Percentiles rank a stretch among this genome's conserved stretches.
These are phyloP conservation scores for Cornus controversa DNA, from an alignment of 148 eudicot genomes.

Conservation along the genomic window DNA sequence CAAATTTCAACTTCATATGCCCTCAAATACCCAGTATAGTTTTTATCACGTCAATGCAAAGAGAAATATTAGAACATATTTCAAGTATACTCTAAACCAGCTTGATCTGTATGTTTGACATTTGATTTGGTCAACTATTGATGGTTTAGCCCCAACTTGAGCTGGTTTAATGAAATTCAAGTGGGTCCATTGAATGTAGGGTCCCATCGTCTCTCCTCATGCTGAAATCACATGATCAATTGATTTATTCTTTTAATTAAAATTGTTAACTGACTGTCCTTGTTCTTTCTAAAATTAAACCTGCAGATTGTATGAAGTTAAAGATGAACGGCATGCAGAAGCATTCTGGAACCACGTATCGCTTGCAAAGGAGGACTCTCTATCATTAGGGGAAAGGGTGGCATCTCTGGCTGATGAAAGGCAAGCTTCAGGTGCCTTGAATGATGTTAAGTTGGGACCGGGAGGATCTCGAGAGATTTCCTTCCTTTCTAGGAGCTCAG, in stretches of 20 bases:
- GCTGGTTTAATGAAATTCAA: no score
- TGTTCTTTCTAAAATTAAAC: not conserved
- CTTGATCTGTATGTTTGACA: not conserved
- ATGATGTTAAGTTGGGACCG: slow-evolving; percentile 59
- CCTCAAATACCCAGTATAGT: no score
- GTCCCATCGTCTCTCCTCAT: not conserved
- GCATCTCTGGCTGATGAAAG: slow-evolving; percentile 43
- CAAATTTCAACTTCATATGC: not conserved
- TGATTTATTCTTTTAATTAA: no score
- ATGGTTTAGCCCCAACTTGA: not conserved
- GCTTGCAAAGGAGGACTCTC: slow-evolving; percentile 75
- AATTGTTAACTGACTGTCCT: not conserved
- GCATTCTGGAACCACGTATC: slow-evolving; percentile 61
- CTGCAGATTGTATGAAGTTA: slow-evolving; percentile 77
- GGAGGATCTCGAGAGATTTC: slow-evolving; percentile 94
- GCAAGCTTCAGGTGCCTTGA: slow-evolving; percentile 25
- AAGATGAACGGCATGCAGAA: slow-evolving; percentile 91
- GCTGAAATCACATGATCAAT: not conserved
- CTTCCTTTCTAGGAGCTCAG: slow-evolving; percentile 58
- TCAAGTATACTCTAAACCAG: not conserved
- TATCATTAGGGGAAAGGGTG: slow-evolving; percentile 74
- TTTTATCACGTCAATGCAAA: no score
- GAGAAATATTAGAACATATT: not conserved
- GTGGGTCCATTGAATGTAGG: not conserved
- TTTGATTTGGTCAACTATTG: not conserved